phyloP scores from a whole-genome alignment of 306 rosid genomes.

The Cicer arietinum region DNA sequence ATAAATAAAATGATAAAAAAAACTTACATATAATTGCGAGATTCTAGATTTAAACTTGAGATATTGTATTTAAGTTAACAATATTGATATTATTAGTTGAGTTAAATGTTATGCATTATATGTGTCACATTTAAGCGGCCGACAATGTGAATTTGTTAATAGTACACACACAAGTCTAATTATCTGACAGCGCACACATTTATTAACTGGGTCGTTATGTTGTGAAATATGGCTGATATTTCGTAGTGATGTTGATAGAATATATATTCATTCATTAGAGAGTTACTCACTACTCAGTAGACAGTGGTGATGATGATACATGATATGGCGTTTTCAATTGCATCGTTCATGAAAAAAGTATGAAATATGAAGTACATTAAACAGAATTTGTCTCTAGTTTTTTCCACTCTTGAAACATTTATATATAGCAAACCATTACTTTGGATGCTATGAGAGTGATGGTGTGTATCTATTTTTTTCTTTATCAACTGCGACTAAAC shows the following conservation, averaged over 20 bases:
- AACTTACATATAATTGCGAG: no score
- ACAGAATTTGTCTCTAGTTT: conserved; percentile 16
- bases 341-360: conserved; percentile 33
- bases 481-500: background rate
- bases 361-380: background rate
- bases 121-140: background rate
- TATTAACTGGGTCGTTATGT: conserved; percentile 42
- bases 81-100: no score
- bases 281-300: conserved; percentile 10
- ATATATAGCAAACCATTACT: conserved; percentile 26
- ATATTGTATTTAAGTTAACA: no score
- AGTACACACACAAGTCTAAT: background rate
- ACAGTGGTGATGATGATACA: conserved; percentile 31
- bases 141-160: conserved; percentile 30
- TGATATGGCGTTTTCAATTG: conserved; percentile 40
- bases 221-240: conserved; percentile 28
- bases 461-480: background rate
- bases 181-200: conserved; percentile 39
- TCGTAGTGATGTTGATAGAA: conserved; percentile 37
- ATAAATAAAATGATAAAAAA: no score
- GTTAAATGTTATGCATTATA: background rate
- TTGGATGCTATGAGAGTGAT: conserved; percentile 25
- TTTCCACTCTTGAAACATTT: conserved; percentile 34
- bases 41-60: no score
- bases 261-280: conserved; percentile 29